A percentile compares a stretch with the other conserved stretches of the same genome.
These are phyloP conservation scores for Turritis glabra DNA, from an alignment of 345 rosid species.

Conservation along the genomic window DNA sequence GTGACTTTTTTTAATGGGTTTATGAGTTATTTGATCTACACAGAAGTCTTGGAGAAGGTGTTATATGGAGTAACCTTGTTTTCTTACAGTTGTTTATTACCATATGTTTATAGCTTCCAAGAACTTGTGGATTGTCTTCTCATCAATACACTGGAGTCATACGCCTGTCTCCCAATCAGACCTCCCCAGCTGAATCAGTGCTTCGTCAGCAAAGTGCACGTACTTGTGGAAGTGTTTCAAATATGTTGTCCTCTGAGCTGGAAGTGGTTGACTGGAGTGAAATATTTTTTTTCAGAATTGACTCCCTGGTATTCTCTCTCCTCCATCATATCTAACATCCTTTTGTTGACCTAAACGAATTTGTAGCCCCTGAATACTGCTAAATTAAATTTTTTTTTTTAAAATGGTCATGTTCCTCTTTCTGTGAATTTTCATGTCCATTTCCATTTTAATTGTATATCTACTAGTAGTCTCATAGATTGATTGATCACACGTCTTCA, in stretches of 20 bases:
- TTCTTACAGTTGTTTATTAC: constrained; percentile 19
- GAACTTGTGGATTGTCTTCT: constrained; percentile 60
- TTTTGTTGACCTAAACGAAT: constrained; percentile 12
- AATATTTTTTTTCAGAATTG: constrained; percentile 85
- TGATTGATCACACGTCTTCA: not conserved
- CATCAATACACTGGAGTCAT: constrained; percentile 64
- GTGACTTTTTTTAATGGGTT: constrained; percentile 2
- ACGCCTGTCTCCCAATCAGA: constrained; percentile 55
- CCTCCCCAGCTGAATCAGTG: constrained; percentile 47
- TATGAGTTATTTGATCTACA: not conserved
- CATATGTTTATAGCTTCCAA: constrained; percentile 61
- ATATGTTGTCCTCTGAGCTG: constrained; percentile 48
- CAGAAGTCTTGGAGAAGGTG: constrained; percentile 22
- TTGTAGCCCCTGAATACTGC: not conserved
- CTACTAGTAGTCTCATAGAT: not conserved
- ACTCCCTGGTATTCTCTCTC: constrained; percentile 56
- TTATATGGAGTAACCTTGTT: constrained; percentile 21
- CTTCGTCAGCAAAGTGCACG: constrained; percentile 83
- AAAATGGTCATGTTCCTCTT: not conserved
- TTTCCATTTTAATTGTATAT: constrained; percentile 5
- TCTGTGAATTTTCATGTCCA: constrained; percentile 8
- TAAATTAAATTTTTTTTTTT: constrained; percentile 13
- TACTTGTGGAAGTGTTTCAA: constrained; percentile 71
- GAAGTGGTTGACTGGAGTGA: constrained; percentile 79
- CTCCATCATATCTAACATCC: constrained; percentile 15